Conservation (phyloP, 306 rosid genomes). For the Delonix regia region DNA sequence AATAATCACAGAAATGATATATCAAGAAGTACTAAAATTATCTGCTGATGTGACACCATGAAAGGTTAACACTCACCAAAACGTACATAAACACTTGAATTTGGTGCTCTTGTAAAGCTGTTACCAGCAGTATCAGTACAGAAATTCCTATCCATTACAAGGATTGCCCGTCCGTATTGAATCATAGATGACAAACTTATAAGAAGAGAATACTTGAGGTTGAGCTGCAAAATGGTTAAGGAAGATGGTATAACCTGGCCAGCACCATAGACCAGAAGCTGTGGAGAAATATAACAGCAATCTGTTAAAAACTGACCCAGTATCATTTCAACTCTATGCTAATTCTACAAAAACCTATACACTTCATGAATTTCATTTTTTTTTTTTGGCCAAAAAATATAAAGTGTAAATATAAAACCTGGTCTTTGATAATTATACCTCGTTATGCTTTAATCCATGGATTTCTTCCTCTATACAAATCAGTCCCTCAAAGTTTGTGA, state of each 20-base stretch:
- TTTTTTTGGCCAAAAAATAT: not conserved
- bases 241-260: constrained; percentile 89
- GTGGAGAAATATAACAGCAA: constrained; percentile 34
- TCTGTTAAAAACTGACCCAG: constrained; percentile 30
- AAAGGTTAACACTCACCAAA: constrained; percentile 66
- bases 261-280: constrained; percentile 92
- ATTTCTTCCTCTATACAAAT: too few species aligned
- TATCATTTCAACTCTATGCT: not conserved
- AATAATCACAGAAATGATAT: constrained; percentile 12
- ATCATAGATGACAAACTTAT: constrained; percentile 60
- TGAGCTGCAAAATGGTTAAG: constrained; percentile 61
- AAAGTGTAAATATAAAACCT: not conserved
- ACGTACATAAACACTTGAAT: constrained; percentile 69
- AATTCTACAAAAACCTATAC: not conserved
- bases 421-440: too few species aligned
- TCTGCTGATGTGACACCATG: not conserved
- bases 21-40: not conserved
- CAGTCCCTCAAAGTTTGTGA: not conserved
- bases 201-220: constrained; percentile 65
- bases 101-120: constrained; percentile 63
- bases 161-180: constrained; percentile 68
- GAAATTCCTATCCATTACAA: constrained; percentile 83
- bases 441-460: too few species aligned
- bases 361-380: not conserved
- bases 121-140: constrained; percentile 88